Base-by-base conservation (phyloP, 176 grass and related monocot genomes). In the Eragrostis nindensis region DNA sequence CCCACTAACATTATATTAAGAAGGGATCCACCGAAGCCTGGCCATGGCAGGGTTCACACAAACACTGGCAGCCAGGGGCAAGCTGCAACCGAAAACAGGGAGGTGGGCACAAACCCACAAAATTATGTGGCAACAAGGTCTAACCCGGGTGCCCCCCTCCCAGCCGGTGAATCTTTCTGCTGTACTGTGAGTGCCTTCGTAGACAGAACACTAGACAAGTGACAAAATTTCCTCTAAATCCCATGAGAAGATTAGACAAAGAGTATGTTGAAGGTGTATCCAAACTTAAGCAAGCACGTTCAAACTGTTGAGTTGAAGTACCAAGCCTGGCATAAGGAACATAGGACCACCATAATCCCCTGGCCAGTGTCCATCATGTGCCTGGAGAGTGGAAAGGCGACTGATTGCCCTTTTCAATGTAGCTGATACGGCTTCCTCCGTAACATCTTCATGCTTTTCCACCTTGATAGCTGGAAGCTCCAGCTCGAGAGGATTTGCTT, bases 321-420 rank as follows among this genome's bases (percentile, higher is more conserved):
- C 94, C 92, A 97, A 85, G 84, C 87, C 85, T 42, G 92, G 94
- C 90, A 97, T 76, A 72, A 92, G 87, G 78, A 94, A 94, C 94
- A 97, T 89, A 59, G 94, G 92, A 5, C 94, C 94, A 11, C 92
- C 94, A 71, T 89, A 94, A 85, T 94, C 94, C 56, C 94, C 89
- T 65, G 92, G 73, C 94, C 92, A 97, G 83, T 97, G 90, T 38
- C 92, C 92, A 90, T 97, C 92, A 56, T 94, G 85, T 68, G 91
- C 83, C 85, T 97, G 92, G 10, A 97, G 81, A 46, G 87, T 92
- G 82, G 92, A 92, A 61, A 64, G 77, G 16, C 85, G 82, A 50
- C 76, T 83, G 25, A 94, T 87, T 30, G 87, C 92, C 66, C 82
- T 92, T 86, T 77, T 94, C 69, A 97, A 78, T 22, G 89, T 73